These are phyloP conservation scores for Hanseniaspora mollemarum DNA, from an alignment of 805 yeast genomes.

Conservation along the genomic window DNA sequence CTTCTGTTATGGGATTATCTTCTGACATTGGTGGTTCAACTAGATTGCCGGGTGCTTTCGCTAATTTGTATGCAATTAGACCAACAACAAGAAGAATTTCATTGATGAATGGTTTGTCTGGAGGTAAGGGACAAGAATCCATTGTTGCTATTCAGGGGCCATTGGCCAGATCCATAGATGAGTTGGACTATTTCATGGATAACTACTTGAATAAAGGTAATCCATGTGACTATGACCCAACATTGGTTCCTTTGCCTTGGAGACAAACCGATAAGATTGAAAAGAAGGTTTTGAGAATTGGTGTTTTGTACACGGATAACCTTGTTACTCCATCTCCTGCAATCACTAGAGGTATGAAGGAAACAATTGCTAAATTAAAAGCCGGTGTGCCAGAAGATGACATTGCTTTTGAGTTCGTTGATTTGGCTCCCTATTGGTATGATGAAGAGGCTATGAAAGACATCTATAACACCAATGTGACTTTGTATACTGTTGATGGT, in stretches of 20 bases:
- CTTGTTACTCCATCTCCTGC: slow-evolving; percentile 60
- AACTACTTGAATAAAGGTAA: slow-evolving; percentile 48
- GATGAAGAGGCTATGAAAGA: slow-evolving; percentile 21
- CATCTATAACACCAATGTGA: slow-evolving; percentile 20
- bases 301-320: slow-evolving; percentile 53
- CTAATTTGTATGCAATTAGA: slow-evolving; percentile 51
- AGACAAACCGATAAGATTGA: slow-evolving; percentile 21
- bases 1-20: slow-evolving; percentile 53
- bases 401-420: slow-evolving; percentile 39
- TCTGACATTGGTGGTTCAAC: slow-evolving; percentile 66
- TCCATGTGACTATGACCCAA: slow-evolving; percentile 46
- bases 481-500: slow-evolving; percentile 56
- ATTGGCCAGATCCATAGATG: slow-evolving; percentile 50
- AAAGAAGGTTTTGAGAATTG: slow-evolving; percentile 39
- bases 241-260: slow-evolving; percentile 34
- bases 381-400: slow-evolving; percentile 40
- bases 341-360: slow-evolving; percentile 43
- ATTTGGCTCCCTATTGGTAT: slow-evolving; percentile 26
- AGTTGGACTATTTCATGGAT: slow-evolving; percentile 58
- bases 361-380: slow-evolving; percentile 42
- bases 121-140: slow-evolving; percentile 54
- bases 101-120: slow-evolving; percentile 35
- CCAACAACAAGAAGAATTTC: slow-evolving; percentile 49
- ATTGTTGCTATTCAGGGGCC: slow-evolving; percentile 62
- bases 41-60: slow-evolving; percentile 56